Conservation (phyloP, 2,329 filamentous ascomycete genomes). For the Cadophora gregata region DNA sequence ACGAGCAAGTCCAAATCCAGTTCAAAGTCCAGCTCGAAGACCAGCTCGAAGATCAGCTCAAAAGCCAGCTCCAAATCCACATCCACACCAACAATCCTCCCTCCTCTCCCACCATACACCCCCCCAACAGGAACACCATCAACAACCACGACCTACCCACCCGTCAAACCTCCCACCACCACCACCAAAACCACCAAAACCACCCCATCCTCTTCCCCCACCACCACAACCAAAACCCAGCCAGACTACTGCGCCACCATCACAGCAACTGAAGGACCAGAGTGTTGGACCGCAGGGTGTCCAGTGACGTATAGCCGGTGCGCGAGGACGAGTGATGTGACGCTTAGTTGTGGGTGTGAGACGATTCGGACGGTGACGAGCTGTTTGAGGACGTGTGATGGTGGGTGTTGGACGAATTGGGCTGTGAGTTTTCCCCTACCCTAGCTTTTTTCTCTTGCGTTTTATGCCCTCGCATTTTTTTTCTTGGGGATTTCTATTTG, state of each 20-base stretch:
- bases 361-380: slow-evolving; percentile 25
- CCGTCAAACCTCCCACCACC: slow-evolving; percentile 4
- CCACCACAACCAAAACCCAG: neutral
- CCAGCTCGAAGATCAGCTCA: neutral
- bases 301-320: slow-evolving; percentile 19
- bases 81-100: neutral
- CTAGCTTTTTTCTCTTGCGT: neutral
- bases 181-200: neutral
- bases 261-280: slow-evolving; percentile 25
- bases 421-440: neutral
- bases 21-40: neutral
- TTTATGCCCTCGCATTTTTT: neutral
- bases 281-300: slow-evolving; percentile 23
- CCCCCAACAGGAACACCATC: neutral
- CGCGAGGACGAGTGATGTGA: slow-evolving; percentile 13
- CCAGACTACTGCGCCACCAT: slow-evolving; percentile 24
- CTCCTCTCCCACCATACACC: slow-evolving; percentile 7
- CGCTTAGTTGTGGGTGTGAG: slow-evolving; percentile 30
- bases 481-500: neutral
- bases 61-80: neutral
- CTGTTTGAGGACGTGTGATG: slow-evolving; percentile 32
- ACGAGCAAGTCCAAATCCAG: neutral
- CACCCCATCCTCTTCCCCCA: too few species aligned
- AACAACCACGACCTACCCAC: neutral
- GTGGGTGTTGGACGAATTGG: slow-evolving; percentile 28